Evolutionary conservation across 2,329 filamentous ascomycete genomes (phyloP).

Genomic region (Fulvia fulva): DNA sequence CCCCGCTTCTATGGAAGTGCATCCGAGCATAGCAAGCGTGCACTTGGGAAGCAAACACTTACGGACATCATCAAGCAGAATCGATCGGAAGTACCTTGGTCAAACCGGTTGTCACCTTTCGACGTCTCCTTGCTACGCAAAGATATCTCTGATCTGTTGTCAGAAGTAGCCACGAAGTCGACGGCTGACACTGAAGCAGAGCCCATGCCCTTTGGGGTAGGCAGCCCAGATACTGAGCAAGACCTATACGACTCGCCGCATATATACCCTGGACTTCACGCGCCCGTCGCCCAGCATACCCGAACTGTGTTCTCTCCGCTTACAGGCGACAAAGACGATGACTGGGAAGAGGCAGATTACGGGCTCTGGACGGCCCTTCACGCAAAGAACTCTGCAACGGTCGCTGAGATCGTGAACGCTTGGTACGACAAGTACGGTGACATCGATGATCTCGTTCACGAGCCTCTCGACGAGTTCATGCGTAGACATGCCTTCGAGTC

Average conservation of each 20-base stretch:
- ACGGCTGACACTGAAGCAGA: slow-evolving; percentile 12
- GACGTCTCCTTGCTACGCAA: neutral
- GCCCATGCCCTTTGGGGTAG: slow-evolving; percentile 2
- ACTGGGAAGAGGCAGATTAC: slow-evolving; percentile 9
- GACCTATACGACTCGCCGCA: slow-evolving; percentile 46
- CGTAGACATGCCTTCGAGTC: slow-evolving; percentile 1
- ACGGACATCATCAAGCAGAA: slow-evolving; percentile 13
- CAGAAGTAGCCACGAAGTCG: slow-evolving; percentile 15
- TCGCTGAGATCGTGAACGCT: slow-evolving; percentile 4
- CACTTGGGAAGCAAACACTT: neutral
- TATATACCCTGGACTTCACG: neutral
- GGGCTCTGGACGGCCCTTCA: slow-evolving; percentile 12
- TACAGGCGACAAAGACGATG: slow-evolving; percentile 6
- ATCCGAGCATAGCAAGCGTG: slow-evolving; percentile 1
- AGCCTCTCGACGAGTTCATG: slow-evolving; percentile 2
- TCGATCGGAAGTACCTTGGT: slow-evolving; percentile 1
- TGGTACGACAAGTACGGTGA: slow-evolving; percentile 11
- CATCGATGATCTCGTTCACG: slow-evolving; percentile 4
- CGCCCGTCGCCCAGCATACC: neutral
- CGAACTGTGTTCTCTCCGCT: neutral
- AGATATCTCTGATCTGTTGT: slow-evolving; percentile 17
- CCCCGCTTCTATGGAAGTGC: slow-evolving; percentile 14
- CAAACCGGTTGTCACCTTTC: neutral
- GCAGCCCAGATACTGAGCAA: slow-evolving; percentile 42
- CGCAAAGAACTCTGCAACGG: slow-evolving; percentile 1